Percentiles rank a stretch among this genome's conserved stretches.
phyloP scores from a whole-genome alignment of 768 basidiomycete genomes.

The Arthromyces matolae region DNA sequence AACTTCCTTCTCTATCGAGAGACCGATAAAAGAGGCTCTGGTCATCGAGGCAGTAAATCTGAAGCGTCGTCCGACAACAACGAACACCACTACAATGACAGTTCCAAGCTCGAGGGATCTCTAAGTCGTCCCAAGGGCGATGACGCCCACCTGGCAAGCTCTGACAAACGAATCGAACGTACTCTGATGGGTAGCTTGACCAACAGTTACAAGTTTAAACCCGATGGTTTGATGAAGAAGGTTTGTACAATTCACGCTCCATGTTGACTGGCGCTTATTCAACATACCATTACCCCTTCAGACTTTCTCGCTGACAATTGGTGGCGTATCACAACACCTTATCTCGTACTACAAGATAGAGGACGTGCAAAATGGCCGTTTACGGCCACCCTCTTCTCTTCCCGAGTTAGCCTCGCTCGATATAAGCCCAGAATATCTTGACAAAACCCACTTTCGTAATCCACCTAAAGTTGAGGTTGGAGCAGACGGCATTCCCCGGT shows the following conservation, averaged over 20 bases:
- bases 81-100: constrained; percentile 28
- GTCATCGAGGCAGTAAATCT: constrained; percentile 50
- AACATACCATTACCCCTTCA: constrained; percentile 27
- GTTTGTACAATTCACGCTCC: constrained; percentile 39
- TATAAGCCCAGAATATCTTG: constrained; percentile 84
- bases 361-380: constrained; percentile 84
- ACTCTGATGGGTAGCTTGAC: constrained; percentile 87
- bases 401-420: constrained; percentile 84
- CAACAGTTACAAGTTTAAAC: constrained; percentile 90
- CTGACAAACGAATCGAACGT: constrained; percentile 76
- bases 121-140: constrained; percentile 66
- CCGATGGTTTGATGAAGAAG: constrained; percentile 96
- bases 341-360: constrained; percentile 94
- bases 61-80: constrained; percentile 36
- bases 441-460: constrained; percentile 87
- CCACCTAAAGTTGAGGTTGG: constrained; percentile 87
- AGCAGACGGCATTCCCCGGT: constrained; percentile 75
- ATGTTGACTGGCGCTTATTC: constrained; percentile 3
- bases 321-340: constrained; percentile 84
- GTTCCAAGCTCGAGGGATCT: constrained; percentile 32
- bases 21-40: constrained; percentile 77
- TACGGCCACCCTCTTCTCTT: constrained; percentile 83
- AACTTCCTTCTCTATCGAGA: constrained; percentile 96
- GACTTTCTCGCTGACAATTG: constrained; percentile 90
- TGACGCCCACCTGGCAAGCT: constrained; percentile 34